Percentiles rank a stretch among this genome's conserved stretches.
Conservation (phyloP, 2,329 filamentous ascomycete species). For the Colletotrichum costaricense region DNA sequence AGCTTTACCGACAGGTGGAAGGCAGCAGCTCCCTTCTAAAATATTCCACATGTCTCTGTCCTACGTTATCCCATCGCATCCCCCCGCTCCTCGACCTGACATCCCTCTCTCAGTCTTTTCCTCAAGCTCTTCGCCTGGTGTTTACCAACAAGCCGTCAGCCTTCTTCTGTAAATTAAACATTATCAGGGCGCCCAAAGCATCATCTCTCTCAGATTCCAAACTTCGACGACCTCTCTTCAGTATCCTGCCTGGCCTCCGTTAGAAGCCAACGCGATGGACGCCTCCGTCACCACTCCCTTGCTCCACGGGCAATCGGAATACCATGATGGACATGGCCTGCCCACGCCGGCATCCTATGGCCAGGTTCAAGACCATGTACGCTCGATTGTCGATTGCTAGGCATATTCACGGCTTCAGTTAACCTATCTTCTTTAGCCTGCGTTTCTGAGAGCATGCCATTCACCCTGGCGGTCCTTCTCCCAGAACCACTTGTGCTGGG, state of each 20-base stretch:
- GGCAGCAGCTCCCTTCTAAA: background rate
- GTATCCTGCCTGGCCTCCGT: background rate
- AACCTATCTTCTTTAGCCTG: slow-evolving; percentile 50
- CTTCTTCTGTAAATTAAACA: background rate
- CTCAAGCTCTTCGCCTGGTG: background rate
- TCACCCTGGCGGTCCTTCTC: slow-evolving; percentile 61
- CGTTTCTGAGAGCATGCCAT: slow-evolving; percentile 63
- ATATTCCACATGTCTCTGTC: background rate
- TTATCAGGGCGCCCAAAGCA: background rate
- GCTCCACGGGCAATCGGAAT: slow-evolving; percentile 26
- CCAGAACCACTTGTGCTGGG: slow-evolving; percentile 56
- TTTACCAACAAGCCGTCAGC: background rate
- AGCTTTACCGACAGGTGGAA: background rate
- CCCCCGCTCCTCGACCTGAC: background rate
- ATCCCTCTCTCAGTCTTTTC: background rate
- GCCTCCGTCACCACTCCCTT: slow-evolving; percentile 37
- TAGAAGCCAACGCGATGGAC: slow-evolving; percentile 14
- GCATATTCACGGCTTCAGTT: slow-evolving; percentile 10
- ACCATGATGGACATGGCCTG: slow-evolving; percentile 13
- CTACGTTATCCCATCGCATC: background rate
- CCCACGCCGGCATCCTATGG: slow-evolving; percentile 35
- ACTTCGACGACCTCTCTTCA: slow-evolving; percentile 2
- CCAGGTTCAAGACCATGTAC: slow-evolving; percentile 45
- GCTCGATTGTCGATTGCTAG: background rate
- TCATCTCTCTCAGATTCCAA: background rate